Base-by-base conservation (phyloP, 2,329 filamentous ascomycete genomes). In the Pseudocercospora fuligena region DNA sequence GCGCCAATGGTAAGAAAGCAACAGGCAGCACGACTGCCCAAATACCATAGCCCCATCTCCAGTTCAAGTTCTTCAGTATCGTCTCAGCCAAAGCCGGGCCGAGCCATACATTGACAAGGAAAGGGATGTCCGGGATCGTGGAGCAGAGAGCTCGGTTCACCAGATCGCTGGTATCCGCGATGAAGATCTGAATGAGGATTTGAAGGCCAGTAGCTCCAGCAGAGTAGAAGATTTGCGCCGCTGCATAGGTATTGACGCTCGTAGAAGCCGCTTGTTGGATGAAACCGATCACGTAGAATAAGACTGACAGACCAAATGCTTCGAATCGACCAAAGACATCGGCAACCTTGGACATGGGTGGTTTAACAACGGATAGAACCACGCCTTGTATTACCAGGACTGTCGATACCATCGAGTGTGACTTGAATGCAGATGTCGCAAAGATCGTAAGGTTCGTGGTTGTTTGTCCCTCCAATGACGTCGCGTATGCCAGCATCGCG, bases 401-500 rank as follows among this genome's bases (percentile, higher is more conserved):
- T 0, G 88, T 90, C 16, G 89, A 88, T 49, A 90, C 82, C 36
- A 92, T 81, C 12, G 89, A 89, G 74, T 91, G 90, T 58, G 84
- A 82, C 46, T 81, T 81, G 73, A 91, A 92, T 2, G 85, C 82
- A 66, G 88, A 90, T 1, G 89, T 91, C 31, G 90, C 88, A 79
- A 88, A 90, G 23, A 86, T 85, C 16, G 85, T 84, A 57, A 91
- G 80, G 8, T 87, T 85, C 61, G 83, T 84, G 1, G 88, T 88
- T 8, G 87, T 88, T 74, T 90, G 89, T 16, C 84, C 84, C 75
- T 90, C 89, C 19, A 91, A 82, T n/a, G 88, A 90, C 5, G 88
- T 90, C 58, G 86, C 85, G 72, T 88, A 89, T 21, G 88, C 87
- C 80, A 90, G 66, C 49, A 77, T 63, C 16, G 72, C 74, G 25